phyloP scores from a whole-genome alignment of 345 rosid species.

The Eucalyptus regnans region DNA sequence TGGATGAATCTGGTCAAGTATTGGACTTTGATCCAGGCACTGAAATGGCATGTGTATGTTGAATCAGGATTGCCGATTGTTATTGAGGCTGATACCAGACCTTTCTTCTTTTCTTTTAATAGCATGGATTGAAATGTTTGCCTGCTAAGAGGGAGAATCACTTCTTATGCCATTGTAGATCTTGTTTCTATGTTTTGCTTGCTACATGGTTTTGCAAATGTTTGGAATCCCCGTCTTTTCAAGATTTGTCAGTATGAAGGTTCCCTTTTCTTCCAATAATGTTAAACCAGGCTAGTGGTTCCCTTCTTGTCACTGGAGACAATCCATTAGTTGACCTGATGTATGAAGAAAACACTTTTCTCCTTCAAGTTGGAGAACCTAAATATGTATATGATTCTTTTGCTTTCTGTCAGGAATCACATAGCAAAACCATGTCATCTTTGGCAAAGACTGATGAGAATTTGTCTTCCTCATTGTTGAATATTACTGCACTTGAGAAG shows the following conservation, averaged over 20 bases:
- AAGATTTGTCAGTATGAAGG: not conserved
- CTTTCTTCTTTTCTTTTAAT: not conserved
- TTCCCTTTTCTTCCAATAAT: not conserved
- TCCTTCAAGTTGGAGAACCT: not conserved
- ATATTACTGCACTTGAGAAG: constrained; percentile 64
- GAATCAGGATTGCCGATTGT: not conserved
- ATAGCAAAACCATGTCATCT: constrained; percentile 46
- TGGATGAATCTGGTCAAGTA: not conserved
- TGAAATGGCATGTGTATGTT: not conserved
- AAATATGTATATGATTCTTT: not conserved
- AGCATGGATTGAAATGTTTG: not conserved
- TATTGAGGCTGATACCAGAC: not conserved
- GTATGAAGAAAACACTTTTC: not conserved
- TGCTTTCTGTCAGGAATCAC: constrained; percentile 57
- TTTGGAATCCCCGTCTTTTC: not conserved
- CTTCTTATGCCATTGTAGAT: not conserved
- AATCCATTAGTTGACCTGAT: not conserved
- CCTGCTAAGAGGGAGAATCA: not conserved
- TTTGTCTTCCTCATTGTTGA: constrained; percentile 71
- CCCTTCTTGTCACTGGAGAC: not conserved
- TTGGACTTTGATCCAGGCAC: not conserved
- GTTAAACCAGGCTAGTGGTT: not conserved
- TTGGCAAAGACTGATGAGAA: constrained; percentile 72
- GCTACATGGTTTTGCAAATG: not conserved
- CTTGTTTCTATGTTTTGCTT: not conserved